Conservation (phyloP, 352 stramenopile species). For the Phytophthora sojae region DNA sequence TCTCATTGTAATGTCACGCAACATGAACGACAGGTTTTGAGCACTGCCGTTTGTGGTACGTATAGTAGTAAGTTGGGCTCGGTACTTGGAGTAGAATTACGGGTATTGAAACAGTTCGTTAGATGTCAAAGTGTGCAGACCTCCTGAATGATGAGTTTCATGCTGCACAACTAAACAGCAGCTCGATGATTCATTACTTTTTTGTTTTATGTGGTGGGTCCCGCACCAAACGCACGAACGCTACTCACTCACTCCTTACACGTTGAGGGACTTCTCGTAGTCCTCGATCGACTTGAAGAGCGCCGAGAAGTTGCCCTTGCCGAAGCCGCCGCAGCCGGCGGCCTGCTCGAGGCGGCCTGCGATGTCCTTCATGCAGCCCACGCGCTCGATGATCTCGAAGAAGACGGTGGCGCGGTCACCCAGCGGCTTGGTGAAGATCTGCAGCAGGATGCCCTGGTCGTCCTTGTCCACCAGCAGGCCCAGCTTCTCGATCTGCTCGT, state of each 20-base stretch:
- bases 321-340: conserved; percentile 88
- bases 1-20: too few species aligned
- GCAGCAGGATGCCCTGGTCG: conserved; percentile 93
- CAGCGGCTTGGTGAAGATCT: conserved; percentile 93
- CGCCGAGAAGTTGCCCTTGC: conserved; percentile 93
- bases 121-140: too few species aligned
- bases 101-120: too few species aligned
- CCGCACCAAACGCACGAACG: too few species aligned
- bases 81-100: too few species aligned
- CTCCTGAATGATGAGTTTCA: too few species aligned
- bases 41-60: too few species aligned
- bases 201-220: too few species aligned
- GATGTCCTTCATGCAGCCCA: conserved; percentile 88
- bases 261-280: conserved; percentile 87
- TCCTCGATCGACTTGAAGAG: conserved; percentile 95
- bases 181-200: too few species aligned
- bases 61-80: too few species aligned
- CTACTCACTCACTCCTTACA: conserved; percentile 42
- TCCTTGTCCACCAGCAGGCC: conserved; percentile 96
- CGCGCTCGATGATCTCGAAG: conserved; percentile 94
- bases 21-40: too few species aligned
- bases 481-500: conserved; percentile 92
- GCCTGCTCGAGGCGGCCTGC: conserved; percentile 80
- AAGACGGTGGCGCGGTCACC: conserved; percentile 90
- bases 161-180: too few species aligned